These are phyloP conservation scores for Teunomyces lycoperdinae DNA, from an alignment of 805 yeast species.

Conservation along the genomic window DNA sequence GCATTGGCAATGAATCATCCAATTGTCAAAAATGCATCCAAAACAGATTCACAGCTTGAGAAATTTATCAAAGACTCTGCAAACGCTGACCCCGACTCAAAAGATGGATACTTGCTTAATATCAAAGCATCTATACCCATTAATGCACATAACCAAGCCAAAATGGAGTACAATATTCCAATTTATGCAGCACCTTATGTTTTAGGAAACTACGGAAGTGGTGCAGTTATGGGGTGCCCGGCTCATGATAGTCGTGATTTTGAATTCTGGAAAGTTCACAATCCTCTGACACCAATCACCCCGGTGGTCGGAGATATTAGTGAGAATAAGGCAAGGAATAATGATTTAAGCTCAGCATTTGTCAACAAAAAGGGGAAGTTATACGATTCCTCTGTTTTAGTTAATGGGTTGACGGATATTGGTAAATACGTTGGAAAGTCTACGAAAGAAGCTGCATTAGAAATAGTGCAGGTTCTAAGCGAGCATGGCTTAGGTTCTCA, in stretches of 20 bases:
- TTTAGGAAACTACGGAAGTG: conserved; percentile 75
- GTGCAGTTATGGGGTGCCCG: conserved; percentile 98
- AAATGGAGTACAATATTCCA: conserved; percentile 46
- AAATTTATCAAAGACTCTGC: conserved; percentile 55
- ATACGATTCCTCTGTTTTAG: conserved; percentile 23
- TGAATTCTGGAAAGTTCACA: conserved; percentile 72
- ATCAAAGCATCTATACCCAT: conserved; percentile 61
- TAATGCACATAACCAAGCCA: conserved; percentile 21
- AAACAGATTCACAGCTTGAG: conserved; percentile 37
- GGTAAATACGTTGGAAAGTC: conserved; percentile 49
- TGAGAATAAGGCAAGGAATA: conserved; percentile 9
- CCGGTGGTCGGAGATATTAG: conserved; percentile 46
- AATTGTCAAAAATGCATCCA: conserved; percentile 41
- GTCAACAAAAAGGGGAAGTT: conserved; percentile 44
- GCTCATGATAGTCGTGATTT: conserved; percentile 86
- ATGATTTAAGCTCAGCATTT: conserved; percentile 48
- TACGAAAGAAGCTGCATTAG: conserved; percentile 48
- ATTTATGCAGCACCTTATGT: conserved; percentile 92
- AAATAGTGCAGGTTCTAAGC: conserved; percentile 44
- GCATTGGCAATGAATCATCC: conserved; percentile 78
- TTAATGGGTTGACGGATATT: conserved; percentile 24
- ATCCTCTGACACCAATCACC: conserved; percentile 41
- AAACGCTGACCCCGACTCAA: conserved; percentile 23
- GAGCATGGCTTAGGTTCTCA: conserved; percentile 40
- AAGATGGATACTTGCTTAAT: conserved; percentile 55